A percentile compares a stretch with the other conserved stretches of the same genome.
Conservation (phyloP, 495 filamentous ascomycete species). For the Penicillium canariense region DNA sequence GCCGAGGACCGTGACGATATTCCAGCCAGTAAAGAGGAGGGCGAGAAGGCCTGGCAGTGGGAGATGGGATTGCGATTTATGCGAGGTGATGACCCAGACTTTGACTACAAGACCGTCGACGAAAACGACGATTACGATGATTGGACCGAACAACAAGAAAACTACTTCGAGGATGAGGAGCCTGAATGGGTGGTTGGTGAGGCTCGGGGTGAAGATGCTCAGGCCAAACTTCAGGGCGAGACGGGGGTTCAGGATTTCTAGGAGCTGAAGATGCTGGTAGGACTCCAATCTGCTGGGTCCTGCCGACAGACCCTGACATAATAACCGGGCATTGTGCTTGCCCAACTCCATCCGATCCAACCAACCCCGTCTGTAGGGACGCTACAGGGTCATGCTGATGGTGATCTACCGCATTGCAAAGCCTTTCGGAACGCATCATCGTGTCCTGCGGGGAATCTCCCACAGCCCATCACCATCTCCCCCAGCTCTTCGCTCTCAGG, state of each 20-base stretch:
- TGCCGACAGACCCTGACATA: background rate
- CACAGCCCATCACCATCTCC: background rate
- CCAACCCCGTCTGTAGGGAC: background rate
- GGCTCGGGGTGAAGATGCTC: slow-evolving; percentile 34
- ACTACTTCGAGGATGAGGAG: slow-evolving; percentile 76
- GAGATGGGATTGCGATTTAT: slow-evolving; percentile 71
- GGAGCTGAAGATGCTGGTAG: slow-evolving; percentile 13
- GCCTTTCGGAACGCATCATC: background rate
- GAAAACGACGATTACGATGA: slow-evolving; percentile 69
- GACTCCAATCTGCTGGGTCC: background rate
- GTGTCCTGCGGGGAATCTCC: background rate
- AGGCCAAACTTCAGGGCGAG: slow-evolving; percentile 54
- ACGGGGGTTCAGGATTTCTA: slow-evolving; percentile 85
- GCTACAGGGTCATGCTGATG: background rate
- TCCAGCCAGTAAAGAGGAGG: slow-evolving; percentile 62
- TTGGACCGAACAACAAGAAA: slow-evolving; percentile 58
- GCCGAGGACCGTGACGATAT: slow-evolving; percentile 57
- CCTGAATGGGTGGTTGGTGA: slow-evolving; percentile 58
- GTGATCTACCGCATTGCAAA: background rate
- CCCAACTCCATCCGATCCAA: too few relatives aligned
- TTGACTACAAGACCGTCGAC: slow-evolving; percentile 70
- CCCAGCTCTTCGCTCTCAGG: too few relatives aligned
- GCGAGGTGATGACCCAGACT: slow-evolving; percentile 68
- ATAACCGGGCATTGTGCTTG: background rate
- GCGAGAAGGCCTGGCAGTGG: slow-evolving; percentile 60